Conservation (phyloP, 2,329 filamentous ascomycete species). For the Volutella citrinella region DNA sequence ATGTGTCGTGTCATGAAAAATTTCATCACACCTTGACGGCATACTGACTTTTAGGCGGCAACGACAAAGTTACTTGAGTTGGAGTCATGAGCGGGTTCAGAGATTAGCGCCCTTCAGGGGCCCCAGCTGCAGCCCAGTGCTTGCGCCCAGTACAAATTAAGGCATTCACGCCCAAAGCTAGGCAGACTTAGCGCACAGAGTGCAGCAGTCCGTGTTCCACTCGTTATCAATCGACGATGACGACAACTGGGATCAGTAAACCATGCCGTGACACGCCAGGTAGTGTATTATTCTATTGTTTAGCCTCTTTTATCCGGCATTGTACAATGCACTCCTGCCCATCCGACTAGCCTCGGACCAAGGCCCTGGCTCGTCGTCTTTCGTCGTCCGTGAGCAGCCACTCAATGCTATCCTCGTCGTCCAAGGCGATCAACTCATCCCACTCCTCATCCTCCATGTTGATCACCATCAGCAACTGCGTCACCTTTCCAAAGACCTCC, state of each 20-base stretch:
- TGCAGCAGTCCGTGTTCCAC: no score
- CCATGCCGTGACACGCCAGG: no score
- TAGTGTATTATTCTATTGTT: no score
- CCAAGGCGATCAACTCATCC: constrained; percentile 63
- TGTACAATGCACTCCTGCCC: no score
- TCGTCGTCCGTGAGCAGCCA: constrained; percentile 75
- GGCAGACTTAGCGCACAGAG: no score
- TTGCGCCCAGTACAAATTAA: no score
- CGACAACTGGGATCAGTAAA: no score
- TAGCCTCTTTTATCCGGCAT: no score
- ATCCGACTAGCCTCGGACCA: constrained; percentile 60
- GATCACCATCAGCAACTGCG: constrained; percentile 80
- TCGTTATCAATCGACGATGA: no score
- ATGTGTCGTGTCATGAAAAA: constrained; percentile 23
- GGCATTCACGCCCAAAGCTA: no score
- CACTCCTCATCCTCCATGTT: constrained; percentile 97
- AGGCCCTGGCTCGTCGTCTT: constrained; percentile 65
- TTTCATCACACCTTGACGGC: constrained; percentile 23
- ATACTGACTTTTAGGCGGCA: constrained; percentile 23
- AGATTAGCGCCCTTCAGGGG: no score
- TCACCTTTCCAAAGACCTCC: constrained; percentile 72
- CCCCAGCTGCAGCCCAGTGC: constrained; percentile 23
- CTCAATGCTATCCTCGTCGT: constrained; percentile 61
- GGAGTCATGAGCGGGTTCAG: no score
- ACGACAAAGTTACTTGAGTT: constrained; percentile 20